phyloP scores from a whole-genome alignment of 805 yeast genomes.

The Zygosaccharomyces kombuchaensis region DNA sequence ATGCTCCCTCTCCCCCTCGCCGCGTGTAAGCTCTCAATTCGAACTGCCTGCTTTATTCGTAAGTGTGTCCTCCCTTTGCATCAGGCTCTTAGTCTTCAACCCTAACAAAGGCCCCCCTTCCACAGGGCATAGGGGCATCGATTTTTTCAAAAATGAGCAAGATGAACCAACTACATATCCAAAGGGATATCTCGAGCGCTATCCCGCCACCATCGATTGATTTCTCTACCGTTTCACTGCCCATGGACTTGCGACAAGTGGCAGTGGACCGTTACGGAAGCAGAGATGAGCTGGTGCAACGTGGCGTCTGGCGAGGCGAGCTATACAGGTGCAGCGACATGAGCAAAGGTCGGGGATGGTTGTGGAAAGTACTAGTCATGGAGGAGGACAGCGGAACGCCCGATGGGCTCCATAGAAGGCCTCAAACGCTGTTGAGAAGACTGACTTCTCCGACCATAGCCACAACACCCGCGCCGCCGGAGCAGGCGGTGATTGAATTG shows the following conservation, averaged over 20 bases:
- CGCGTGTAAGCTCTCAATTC: background rate
- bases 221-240: background rate
- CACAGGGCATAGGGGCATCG: too few species aligned
- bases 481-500: slow-evolving; percentile 26
- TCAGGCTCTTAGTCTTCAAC: too few species aligned
- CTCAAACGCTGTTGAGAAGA: background rate
- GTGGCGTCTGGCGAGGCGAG: slow-evolving; percentile 33
- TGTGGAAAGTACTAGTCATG: slow-evolving; percentile 30
- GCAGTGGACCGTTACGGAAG: slow-evolving; percentile 23
- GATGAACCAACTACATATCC: background rate
- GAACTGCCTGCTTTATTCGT: too few species aligned
- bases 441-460: background rate
- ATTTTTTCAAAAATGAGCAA: too few species aligned
- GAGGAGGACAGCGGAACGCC: slow-evolving; percentile 5
- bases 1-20: background rate
- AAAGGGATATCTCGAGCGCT: slow-evolving; percentile 1
- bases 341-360: slow-evolving; percentile 29
- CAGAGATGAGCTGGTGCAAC: slow-evolving; percentile 25
- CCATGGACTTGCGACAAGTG: slow-evolving; percentile 14
- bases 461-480: background rate
- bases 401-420: slow-evolving; percentile 8
- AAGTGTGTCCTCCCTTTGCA: too few species aligned
- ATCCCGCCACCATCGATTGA: slow-evolving; percentile 6
- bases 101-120: too few species aligned
- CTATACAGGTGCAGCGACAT: slow-evolving; percentile 18